Evolutionary conservation across 108 stramenopile species (phyloP), one percentile per base, ranked within the genome.

Genomic region (Asterionellopsis glacialis): DNA sequence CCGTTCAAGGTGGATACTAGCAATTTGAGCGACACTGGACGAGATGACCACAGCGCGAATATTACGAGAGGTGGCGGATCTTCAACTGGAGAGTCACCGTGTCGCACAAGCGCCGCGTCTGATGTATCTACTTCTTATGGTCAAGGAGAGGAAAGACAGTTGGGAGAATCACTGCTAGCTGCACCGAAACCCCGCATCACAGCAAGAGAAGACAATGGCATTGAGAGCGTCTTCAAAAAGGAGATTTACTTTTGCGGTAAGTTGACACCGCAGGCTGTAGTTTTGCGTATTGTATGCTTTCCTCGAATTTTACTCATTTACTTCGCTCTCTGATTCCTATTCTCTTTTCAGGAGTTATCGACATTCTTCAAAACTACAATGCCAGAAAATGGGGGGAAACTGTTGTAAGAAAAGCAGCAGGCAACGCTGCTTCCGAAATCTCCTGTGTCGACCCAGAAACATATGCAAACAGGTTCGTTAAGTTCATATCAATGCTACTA

Each of bases 291-390:
- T 33, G 33, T 2, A 7, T 33, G 33, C 33, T 33, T 33, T 33
- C 5, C 33, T 33, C 33, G 33, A 33, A 33, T 2, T n/a, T 33
- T 33, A 33, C 7, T 33, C 2, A 33, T 33, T 33, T 33, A 7
- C 33, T 33, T 33, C 33, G 7, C 2, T 33, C 33, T 5, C 7
- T 33, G 7, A 5, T 33, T 33, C 7, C 33, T 33, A 5, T 33
- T 33, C 33, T 33, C 7, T 67, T 51, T 61, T 22, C 38, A 44
- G 90, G 90, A 16, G 67, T 93, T 52, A 93, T 93, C 54, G 91
- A 93, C 57, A 88, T 93, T 53, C 68, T 93, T 28, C 88, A 93
- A 73, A 72, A 77, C 51, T 93, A 93, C 74, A 88, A 84, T 47
- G 63, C 77, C 11, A 43, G 74, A 23, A 93, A 93, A 69, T 67